Evolutionary conservation across 2,329 filamentous ascomycete genomes (phyloP).

Genomic region (Talaromyces amestolkiae): DNA sequence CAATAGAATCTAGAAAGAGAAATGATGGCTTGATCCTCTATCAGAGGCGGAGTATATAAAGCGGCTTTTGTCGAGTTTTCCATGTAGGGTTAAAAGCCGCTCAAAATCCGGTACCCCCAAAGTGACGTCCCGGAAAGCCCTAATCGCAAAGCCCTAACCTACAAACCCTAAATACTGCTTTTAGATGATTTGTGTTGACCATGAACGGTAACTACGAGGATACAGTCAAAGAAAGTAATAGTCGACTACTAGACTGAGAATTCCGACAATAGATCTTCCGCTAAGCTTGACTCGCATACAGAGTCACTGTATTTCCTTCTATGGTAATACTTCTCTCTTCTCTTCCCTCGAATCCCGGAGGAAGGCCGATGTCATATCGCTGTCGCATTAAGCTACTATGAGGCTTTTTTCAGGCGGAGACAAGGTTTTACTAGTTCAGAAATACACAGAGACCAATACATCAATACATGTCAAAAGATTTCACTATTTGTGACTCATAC

Average conservation of each 20-base stretch:
- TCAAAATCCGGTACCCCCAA: not conserved
- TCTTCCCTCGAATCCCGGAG: not conserved
- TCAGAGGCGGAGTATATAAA: not conserved
- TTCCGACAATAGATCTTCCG: not conserved
- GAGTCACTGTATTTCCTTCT: not conserved
- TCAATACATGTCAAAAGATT: not conserved
- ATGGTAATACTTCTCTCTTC: not conserved
- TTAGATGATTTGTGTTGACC: not conserved
- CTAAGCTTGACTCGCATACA: not conserved
- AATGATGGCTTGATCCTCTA: not conserved
- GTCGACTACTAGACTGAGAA: not conserved
- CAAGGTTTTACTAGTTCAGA: not conserved
- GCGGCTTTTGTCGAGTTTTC: not conserved
- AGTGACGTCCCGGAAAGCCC: not conserved
- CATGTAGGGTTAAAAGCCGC: not conserved
- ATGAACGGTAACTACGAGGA: not conserved
- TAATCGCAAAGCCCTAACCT: not conserved
- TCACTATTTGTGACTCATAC: not conserved
- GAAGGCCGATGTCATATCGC: not conserved
- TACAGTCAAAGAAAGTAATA: not conserved
- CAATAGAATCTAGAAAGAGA: not conserved
- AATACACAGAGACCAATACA: not conserved
- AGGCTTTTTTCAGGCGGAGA: not conserved
- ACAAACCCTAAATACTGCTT: conserved; percentile 2
- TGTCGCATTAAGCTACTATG: not conserved